Base-by-base conservation (phyloP, 768 basidiomycete species). In the Mycena albidolilacea region DNA sequence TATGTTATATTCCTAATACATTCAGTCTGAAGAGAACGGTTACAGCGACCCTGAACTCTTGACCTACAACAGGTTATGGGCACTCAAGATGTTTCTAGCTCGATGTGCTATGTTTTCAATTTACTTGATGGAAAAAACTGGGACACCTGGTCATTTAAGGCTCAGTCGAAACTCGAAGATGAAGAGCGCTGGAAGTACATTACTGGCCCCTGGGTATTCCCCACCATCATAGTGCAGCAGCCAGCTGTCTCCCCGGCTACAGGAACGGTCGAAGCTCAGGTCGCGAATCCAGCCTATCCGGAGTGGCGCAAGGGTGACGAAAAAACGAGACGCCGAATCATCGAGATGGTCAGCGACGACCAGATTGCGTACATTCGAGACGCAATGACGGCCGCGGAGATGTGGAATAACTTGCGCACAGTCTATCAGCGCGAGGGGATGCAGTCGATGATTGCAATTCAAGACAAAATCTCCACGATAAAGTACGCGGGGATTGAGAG, bases 401-500 rank as follows among this genome's bases (percentile, higher is more conserved):
- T 54, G 52, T 54, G 52, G 52, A 21, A 23, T 2, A 54, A 54
- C 23, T 21, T 54, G 7, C 21, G 52, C 21, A 23, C n/a, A 54
- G 41, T 60, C 10, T 41, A 39, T 7, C 35, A 60, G 59, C 38
- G 35, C n/a, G n/a, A 14, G 19, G 59, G 59, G 15, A 60, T 60
- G 59, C 59, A 39, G 59, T 39, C 59, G 5, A 17, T 60, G 38
- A 60, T 41, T 41, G 59, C 59, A 12, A 60, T 21, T 7, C 59
- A 60, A 14, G 19, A 60, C 14, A 60, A 60, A 21, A 39, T 60
- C 14, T 17, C 59, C 6, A 60, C 14, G 8, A 41, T 60, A 38
- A 60, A 60, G 59, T 60, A 60, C n/a, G 39, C 38, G 19, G 59
- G 59, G 7, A n/a, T 60, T 17, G 59, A 60, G 59, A 60, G 59